Evolutionary conservation across 2,329 filamentous ascomycete genomes (phyloP), one percentile per base, ranked within the genome.

Genomic region (Aureobasidium namibiae): DNA sequence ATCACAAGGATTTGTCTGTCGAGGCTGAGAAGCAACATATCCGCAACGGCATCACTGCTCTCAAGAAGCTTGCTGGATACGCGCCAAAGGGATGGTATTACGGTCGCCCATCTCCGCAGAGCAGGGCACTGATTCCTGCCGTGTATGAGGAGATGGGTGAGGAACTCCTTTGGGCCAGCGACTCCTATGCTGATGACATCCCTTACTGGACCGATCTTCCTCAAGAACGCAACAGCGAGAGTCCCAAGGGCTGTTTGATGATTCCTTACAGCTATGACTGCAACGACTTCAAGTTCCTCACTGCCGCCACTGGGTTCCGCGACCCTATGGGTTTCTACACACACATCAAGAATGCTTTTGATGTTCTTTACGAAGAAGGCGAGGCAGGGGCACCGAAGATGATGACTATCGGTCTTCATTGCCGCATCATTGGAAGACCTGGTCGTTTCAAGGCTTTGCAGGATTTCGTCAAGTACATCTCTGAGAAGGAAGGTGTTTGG

Each of bases 351-450:
- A 75, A 75, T 21, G 76, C 79, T 0, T 82, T 82, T 56, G 80
- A 82, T 63, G 75, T 79, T 18, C 65, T 82, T 33, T 81, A 81
- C 60, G 77, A 77, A 31, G 79, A 82, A 62, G 79, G 78, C 0
- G 67, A 73, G 54, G 72, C 72, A 11, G 78, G 78, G 1, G 67
- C 67, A 63, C 78, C 78, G 4, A 81, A 80, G 69, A 82, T 82
- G 80, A 82, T 82, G 80, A 82, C 80, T 0, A 75, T 82, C 24
- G 78, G 76, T 1, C 65, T 82, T 26, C 80, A 82, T 65, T 81
- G 78, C 62, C 73, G 79, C 7, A 79, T 80, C 57, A 76, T 79
- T 36, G 80, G 80, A 1, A 74, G 78, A 34, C 80, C 80, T 0
- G 80, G 78, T 4, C 71, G 80, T 1, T 78, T 78, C 61, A 74